Percentiles rank a stretch among this genome's conserved stretches.
Evolutionary conservation across 2,329 filamentous ascomycete genomes (phyloP).

Genomic region (Diplocarpon rosae): DNA sequence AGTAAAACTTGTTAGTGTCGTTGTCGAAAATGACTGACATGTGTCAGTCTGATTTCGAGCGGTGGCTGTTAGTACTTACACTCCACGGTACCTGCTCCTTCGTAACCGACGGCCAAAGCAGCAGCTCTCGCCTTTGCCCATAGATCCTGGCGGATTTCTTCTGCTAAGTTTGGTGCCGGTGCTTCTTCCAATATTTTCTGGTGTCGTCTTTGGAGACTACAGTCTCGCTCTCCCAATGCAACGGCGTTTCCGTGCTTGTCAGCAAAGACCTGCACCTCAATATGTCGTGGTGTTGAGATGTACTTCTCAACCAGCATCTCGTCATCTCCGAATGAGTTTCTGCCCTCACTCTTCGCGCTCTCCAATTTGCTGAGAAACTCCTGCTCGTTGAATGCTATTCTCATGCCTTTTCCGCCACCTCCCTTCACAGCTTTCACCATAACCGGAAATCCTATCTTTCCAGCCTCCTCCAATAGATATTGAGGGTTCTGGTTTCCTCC

Average conservation of each 20-base stretch:
- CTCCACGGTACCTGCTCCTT: constrained; percentile 82
- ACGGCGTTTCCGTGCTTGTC: constrained; percentile 70
- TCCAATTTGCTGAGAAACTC: constrained; percentile 62
- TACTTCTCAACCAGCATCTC: constrained; percentile 80
- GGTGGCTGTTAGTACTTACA: constrained; percentile 43
- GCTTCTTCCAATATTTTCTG: constrained; percentile 90
- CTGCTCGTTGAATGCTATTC: constrained; percentile 55
- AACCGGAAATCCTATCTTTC: constrained; percentile 57
- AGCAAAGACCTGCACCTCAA: constrained; percentile 86
- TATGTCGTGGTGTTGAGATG: constrained; percentile 67
- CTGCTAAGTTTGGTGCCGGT: constrained; percentile 59
- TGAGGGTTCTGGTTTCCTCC: constrained; percentile 65
- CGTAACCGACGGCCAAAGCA: constrained; percentile 69
- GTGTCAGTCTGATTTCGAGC: constrained; percentile 15
- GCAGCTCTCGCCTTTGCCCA: constrained; percentile 57
- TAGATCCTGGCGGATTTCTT: constrained; percentile 46
- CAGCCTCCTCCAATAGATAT: constrained; percentile 55
- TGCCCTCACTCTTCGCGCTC: constrained; percentile 64
- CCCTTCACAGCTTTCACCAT: constrained; percentile 72
- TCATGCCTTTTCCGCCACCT: constrained; percentile 77
- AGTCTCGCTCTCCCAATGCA: constrained; percentile 79
- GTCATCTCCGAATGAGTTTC: constrained; percentile 72
- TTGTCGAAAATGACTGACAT: constrained; percentile 74
- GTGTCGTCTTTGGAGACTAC: constrained; percentile 75
- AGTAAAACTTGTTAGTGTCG: constrained; percentile 69